phyloP scores from a whole-genome alignment of 257 asterid genomes.

The Solanum lycopersicoides region DNA sequence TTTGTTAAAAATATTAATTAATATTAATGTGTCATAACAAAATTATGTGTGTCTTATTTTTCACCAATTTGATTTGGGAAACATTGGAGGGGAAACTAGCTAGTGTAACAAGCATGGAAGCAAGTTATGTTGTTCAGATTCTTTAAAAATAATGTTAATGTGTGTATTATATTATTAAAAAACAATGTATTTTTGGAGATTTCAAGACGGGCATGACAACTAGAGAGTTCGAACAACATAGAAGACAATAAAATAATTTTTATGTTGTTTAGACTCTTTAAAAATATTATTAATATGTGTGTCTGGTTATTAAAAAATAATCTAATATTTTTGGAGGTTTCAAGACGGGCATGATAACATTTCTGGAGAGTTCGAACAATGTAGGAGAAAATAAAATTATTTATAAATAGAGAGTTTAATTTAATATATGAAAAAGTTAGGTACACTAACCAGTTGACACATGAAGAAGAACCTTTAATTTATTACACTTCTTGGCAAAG shows the following conservation, averaged over 20 bases:
- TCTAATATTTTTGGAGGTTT: not conserved
- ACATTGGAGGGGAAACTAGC: not conserved
- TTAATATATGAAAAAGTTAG: not conserved
- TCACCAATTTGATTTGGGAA: not conserved
- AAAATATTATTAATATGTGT: not conserved
- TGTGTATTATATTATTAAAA: not conserved
- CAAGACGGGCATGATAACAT: not conserved
- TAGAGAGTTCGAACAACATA: not conserved
- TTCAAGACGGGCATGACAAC: not conserved
- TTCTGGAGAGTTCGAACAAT: not conserved
- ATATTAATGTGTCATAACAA: not conserved
- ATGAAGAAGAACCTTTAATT: constrained; percentile 47
- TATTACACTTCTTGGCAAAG: constrained; percentile 41
- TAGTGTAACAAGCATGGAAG: not conserved
- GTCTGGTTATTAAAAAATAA: not conserved
- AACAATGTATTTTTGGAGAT: no score
- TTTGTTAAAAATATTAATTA: not conserved
- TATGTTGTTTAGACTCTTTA: no score
- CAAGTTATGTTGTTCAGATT: not conserved
- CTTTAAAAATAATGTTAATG: not conserved
- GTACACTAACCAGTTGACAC: constrained; percentile 67
- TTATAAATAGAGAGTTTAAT: not conserved
- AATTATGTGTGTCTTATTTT: not conserved
- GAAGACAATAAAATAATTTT: no score
- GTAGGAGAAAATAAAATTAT: not conserved